These are phyloP conservation scores for Plasmodium vinckei DNA, from an alignment of 169 alveolate species.

Conservation along the genomic window DNA sequence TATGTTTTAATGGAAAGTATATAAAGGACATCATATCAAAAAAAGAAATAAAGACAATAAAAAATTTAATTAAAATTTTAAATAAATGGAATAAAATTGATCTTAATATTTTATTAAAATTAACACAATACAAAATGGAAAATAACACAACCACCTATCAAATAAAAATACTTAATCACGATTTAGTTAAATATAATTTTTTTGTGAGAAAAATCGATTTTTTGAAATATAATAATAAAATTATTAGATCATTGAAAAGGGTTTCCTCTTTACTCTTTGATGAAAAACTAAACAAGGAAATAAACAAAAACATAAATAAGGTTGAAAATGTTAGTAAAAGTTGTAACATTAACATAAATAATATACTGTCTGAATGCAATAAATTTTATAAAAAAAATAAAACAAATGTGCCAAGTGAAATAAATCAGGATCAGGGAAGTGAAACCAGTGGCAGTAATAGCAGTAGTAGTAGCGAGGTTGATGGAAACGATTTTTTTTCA, in stretches of 20 bases:
- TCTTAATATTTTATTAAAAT: conserved; percentile 19
- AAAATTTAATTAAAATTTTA: conserved; percentile 16
- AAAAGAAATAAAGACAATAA: conserved; percentile 3
- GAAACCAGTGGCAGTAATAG: background rate
- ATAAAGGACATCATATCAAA: background rate
- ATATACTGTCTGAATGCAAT: background rate
- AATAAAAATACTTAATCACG: conserved; percentile 17
- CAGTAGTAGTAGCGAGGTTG: background rate
- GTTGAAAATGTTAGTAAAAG: background rate
- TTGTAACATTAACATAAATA: background rate
- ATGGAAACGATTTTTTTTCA: too few species aligned
- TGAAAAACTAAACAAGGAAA: background rate
- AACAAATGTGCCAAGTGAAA: too few species aligned
- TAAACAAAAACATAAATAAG: background rate
- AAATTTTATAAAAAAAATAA: too few species aligned
- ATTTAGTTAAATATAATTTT: conserved; percentile 30
- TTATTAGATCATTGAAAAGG: conserved; percentile 8
- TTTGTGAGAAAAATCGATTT: conserved; percentile 24
- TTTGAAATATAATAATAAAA: conserved; percentile 40
- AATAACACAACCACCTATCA: conserved; percentile 7
- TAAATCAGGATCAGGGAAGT: background rate
- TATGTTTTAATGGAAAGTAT: background rate
- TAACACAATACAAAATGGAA: background rate
- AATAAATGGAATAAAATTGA: conserved; percentile 41
- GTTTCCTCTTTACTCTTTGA: background rate